Conservation (phyloP, 208 protist species). For the Leishmania major region DNA sequence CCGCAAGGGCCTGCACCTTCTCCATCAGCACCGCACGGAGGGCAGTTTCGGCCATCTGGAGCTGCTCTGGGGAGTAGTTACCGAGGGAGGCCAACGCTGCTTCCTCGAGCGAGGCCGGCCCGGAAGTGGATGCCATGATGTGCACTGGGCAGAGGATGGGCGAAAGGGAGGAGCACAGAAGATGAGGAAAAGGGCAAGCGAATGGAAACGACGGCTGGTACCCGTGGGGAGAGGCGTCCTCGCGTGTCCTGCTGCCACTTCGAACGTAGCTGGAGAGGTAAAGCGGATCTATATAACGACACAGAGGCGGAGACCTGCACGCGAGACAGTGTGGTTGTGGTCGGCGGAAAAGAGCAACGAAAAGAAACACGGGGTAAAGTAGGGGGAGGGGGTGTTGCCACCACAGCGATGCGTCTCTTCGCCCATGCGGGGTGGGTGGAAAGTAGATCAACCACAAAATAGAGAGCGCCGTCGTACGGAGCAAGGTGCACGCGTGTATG, state of each 20-base stretch:
- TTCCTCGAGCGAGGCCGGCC: slow-evolving; percentile 10
- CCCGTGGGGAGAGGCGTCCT: neutral
- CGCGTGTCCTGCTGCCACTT: neutral
- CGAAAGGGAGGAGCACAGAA: neutral
- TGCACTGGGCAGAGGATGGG: neutral
- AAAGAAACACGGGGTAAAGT: neutral
- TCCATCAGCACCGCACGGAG: slow-evolving; percentile 24
- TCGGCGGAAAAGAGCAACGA: neutral
- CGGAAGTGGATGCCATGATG: slow-evolving; percentile 14
- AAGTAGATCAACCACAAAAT: neutral
- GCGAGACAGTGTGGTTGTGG: neutral
- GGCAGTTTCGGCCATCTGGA: slow-evolving; percentile 36
- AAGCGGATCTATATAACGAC: neutral
- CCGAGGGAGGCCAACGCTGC: slow-evolving; percentile 12
- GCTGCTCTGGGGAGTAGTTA: slow-evolving; percentile 24
- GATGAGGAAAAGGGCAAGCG: neutral
- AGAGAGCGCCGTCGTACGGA: neutral
- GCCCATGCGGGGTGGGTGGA: neutral
- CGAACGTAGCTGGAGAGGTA: neutral
- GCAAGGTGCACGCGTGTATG: neutral
- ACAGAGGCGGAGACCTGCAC: neutral
- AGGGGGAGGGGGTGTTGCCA: neutral
- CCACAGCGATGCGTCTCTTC: neutral
- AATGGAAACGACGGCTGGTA: neutral
- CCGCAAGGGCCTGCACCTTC: slow-evolving; percentile 46